These are phyloP conservation scores for Cyclotella distinguenda DNA, from an alignment of 108 stramenopile genomes.

Conservation along the genomic window DNA sequence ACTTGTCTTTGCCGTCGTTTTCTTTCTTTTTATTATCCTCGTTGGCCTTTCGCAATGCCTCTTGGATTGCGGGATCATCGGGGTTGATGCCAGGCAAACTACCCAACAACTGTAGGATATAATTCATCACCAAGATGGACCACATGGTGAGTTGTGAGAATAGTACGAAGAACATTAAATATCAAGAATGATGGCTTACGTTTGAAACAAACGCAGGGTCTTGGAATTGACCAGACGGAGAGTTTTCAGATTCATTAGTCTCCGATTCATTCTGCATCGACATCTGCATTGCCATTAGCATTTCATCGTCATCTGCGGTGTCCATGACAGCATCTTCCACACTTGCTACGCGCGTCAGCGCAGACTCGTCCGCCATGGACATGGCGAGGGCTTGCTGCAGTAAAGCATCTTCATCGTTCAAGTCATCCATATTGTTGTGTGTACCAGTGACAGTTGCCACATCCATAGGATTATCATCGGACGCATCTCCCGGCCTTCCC, in stretches of 20 bases:
- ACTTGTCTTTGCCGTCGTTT: too few species aligned
- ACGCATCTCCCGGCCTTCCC: conserved; percentile 47
- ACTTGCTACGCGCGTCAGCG: conserved; percentile 34
- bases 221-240: conserved; percentile 54
- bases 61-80: conserved; percentile 90
- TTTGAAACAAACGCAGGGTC: conserved; percentile 54
- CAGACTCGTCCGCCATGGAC: conserved; percentile 91
- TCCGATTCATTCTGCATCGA: conserved; percentile 69
- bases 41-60: conserved; percentile 63
- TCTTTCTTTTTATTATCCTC: conserved; percentile 56
- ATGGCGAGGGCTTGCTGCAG: conserved; percentile 96
- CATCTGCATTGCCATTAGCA: conserved; percentile 90
- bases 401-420: conserved; percentile 84
- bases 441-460: conserved; percentile 31
- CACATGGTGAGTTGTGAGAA: neutral
- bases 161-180: neutral
- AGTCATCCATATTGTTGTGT: conserved; percentile 49
- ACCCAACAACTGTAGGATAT: conserved; percentile 61
- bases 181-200: neutral
- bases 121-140: neutral
- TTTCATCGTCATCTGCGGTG: conserved; percentile 73
- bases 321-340: conserved; percentile 26
- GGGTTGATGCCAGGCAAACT: conserved; percentile 88
- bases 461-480: conserved; percentile 35
- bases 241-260: conserved; percentile 17